phyloP scores from a whole-genome alignment of 805 yeast species.

The Candida silvatica region DNA sequence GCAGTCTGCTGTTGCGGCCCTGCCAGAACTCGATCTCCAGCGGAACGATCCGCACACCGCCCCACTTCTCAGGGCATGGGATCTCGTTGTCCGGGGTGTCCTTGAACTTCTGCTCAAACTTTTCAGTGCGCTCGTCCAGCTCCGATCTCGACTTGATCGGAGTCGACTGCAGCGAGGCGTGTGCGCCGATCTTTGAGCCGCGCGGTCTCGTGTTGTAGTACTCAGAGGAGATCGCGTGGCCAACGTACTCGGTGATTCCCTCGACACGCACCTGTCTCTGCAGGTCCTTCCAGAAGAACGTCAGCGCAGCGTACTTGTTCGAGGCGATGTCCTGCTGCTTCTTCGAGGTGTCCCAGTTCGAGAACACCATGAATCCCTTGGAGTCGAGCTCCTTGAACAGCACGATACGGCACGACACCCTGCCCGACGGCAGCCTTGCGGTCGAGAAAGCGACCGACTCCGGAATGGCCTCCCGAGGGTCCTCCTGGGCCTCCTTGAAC shows the following conservation, averaged over 20 bases:
- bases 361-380: slow-evolving; percentile 77
- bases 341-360: slow-evolving; percentile 86
- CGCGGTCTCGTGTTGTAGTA: slow-evolving; percentile 87
- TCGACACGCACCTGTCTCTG: slow-evolving; percentile 94
- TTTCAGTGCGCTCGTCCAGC: slow-evolving; percentile 44
- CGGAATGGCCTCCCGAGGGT: slow-evolving; percentile 52
- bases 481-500: slow-evolving; percentile 68
- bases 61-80: slow-evolving; percentile 94
- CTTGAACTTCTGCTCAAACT: slow-evolving; percentile 48
- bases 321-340: slow-evolving; percentile 63
- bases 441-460: slow-evolving; percentile 88
- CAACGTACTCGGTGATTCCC: slow-evolving; percentile 69
- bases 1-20: slow-evolving; percentile 83
- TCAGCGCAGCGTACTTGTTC: slow-evolving; percentile 75
- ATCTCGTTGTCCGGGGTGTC: slow-evolving; percentile 47
- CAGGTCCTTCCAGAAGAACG: slow-evolving; percentile 84
- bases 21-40: slow-evolving; percentile 96
- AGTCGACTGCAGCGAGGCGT: slow-evolving; percentile 88
- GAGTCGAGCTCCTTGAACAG: slow-evolving; percentile 84
- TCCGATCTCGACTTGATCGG: slow-evolving; percentile 49
- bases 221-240: slow-evolving; percentile 62
- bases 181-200: slow-evolving; percentile 91
- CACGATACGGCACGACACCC: slow-evolving; percentile 78
- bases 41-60: slow-evolving; percentile 85
- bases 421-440: slow-evolving; percentile 81